A percentile compares a stretch with the other conserved stretches of the same genome.
phyloP scores from a whole-genome alignment of 2,329 filamentous ascomycete genomes.

The Fusarium fracticaudum region DNA sequence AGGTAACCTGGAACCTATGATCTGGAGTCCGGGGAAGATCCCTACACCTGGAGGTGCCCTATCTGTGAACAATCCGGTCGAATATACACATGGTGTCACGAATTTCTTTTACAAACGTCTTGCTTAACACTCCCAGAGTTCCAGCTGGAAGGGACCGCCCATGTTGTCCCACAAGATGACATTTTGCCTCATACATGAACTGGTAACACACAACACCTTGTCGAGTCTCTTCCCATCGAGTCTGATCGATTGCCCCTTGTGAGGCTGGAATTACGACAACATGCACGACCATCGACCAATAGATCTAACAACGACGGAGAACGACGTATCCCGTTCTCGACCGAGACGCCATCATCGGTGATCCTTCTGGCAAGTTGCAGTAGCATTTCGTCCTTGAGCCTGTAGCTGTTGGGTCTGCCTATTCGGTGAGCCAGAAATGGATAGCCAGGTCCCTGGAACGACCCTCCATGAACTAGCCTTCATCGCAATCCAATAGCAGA shows the following conservation, averaged over 20 bases:
- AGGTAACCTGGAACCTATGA: neutral
- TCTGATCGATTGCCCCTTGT: neutral
- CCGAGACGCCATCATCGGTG: conserved; percentile 8
- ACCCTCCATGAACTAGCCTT: neutral
- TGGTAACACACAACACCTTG: conserved; percentile 4
- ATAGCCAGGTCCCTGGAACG: conserved; percentile 1
- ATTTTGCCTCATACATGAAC: conserved; percentile 27
- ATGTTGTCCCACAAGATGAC: conserved; percentile 7
- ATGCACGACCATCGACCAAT: neutral
- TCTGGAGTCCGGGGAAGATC: conserved; percentile 16
- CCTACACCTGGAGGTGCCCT: neutral
- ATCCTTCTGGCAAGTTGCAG: conserved; percentile 28
- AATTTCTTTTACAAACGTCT: neutral
- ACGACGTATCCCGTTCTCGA: conserved; percentile 5
- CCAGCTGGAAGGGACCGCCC: neutral
- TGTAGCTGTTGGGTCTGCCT: neutral
- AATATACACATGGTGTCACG: conserved; percentile 7
- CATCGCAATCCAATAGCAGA: neutral
- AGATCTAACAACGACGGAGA: neutral
- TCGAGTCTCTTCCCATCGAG: neutral
- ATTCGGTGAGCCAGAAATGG: conserved; percentile 15
- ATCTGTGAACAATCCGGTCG: neutral
- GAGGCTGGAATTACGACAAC: conserved; percentile 6
- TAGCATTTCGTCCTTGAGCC: conserved; percentile 4
- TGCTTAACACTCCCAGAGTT: neutral